Base-by-base conservation (phyloP, 495 filamentous ascomycete genomes). In the Cladorrhinum samala region DNA sequence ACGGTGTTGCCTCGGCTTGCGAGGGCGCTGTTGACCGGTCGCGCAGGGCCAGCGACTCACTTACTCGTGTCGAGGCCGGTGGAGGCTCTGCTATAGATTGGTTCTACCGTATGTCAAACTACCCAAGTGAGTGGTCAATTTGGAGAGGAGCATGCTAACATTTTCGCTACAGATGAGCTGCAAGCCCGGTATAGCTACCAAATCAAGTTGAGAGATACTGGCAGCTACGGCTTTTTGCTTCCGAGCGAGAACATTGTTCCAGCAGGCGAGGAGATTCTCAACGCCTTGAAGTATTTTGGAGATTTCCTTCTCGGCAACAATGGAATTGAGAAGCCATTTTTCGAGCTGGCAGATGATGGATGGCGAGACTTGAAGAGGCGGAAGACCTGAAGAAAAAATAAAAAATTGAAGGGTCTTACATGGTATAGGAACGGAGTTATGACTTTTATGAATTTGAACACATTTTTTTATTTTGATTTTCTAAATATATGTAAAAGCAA, bases 51-150 rank as follows among this genome's bases (percentile, higher is more conserved):
- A 76, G 43, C 62, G 66, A 42, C 8, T 43, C 58, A n/a, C 14
- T 50, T 6, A 50, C 58, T 1, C 74, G 77, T 23, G 78, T 84
- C 55, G 86, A 89, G 49, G 72, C 78, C 2, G 79, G 81, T 44
- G 91, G 92, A 13, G 93, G 93, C 13, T 91, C 88, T 37, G 89
- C 88, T 7, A 81, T 98, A 40, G 93, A 97, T 68, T 98, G 89
- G 83, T 95, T 98, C 69, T 96, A 96, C 65, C 89, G 65, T 68
- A 60, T 42, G 65, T 52, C n/a, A 33, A 6, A 5, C 5, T 11
- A 19, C 9, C 5, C 17, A n/a, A n/a, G n/a, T 25, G 2, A 23
- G 14, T 24, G 17, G 2, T 43, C 8, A 13, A 2, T 9, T 2
- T 19, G 11, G 18, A 30, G 16, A 27, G 37, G 19, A 51, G n/a